These are phyloP conservation scores for Mariannaea elegans DNA, from an alignment of 2,329 filamentous ascomycete species.

Conservation along the genomic window DNA sequence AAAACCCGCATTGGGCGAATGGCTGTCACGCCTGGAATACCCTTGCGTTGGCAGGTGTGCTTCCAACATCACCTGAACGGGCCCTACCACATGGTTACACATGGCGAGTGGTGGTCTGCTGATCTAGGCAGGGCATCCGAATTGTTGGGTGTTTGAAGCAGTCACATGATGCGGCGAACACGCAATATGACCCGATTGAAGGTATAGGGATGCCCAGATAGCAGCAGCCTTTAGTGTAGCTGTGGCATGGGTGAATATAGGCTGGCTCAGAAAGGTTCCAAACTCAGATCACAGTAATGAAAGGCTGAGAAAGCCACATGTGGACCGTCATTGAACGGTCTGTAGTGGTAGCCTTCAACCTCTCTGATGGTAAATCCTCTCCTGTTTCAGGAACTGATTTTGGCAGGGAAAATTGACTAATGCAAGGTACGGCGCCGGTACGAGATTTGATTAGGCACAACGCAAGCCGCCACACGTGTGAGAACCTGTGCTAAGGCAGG, in stretches of 20 bases:
- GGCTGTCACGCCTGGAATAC: slow-evolving; percentile 19
- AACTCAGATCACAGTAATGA: slow-evolving; percentile 8
- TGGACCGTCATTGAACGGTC: slow-evolving; percentile 18
- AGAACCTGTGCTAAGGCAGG: slow-evolving; percentile 31
- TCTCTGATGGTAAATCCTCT: slow-evolving; percentile 30
- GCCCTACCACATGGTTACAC: slow-evolving; percentile 23
- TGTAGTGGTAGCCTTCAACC: slow-evolving; percentile 25
- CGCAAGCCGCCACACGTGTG: slow-evolving; percentile 39
- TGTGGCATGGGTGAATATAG: too few relatives aligned
- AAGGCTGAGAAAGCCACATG: slow-evolving; percentile 17
- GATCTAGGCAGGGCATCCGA: slow-evolving; percentile 18
- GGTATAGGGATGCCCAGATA: slow-evolving; percentile 7
- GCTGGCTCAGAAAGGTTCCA: not conserved
- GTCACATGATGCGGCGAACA: slow-evolving; percentile 33
- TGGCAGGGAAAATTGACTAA: slow-evolving; percentile 40
- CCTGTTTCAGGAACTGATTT: slow-evolving; percentile 40
- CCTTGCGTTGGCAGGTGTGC: slow-evolving; percentile 13
- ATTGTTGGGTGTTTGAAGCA: slow-evolving; percentile 9
- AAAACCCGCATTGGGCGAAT: slow-evolving; percentile 11
- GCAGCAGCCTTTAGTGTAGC: too few relatives aligned
- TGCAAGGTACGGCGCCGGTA: slow-evolving; percentile 41
- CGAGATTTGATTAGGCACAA: slow-evolving; percentile 37
- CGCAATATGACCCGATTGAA: slow-evolving; percentile 23
- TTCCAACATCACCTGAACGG: slow-evolving; percentile 11
- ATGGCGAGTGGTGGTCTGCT: slow-evolving; percentile 27